These are phyloP conservation scores for Annulohypoxylon bovei DNA, from an alignment of 495 filamentous ascomycete genomes.

Conservation along the genomic window DNA sequence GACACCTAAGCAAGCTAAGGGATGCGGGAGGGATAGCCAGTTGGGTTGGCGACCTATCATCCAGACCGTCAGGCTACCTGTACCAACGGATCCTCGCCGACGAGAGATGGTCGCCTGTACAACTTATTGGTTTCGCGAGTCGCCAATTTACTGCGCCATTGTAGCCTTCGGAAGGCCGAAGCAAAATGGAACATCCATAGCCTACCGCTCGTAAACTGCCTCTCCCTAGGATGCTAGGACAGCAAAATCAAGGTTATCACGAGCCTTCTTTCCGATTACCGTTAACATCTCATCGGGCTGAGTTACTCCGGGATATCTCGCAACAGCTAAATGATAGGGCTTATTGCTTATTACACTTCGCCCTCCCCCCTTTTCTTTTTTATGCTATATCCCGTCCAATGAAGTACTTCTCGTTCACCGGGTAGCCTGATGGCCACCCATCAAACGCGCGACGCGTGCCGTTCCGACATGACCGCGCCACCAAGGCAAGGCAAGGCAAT, in stretches of 20 bases:
- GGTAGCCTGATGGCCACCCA: conserved; percentile 25
- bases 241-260: not conserved
- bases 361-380: not conserved
- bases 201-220: conserved; percentile 1
- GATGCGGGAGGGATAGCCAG: not conserved
- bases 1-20: conserved; percentile 1
- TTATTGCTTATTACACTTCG: not conserved
- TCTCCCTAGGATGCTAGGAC: not conserved
- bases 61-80: not conserved
- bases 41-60: conserved; percentile 2
- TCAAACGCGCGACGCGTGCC: conserved; percentile 32
- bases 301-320: conserved; percentile 13
- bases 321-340: conserved; percentile 2
- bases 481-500: conserved; percentile 28
- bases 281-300: conserved; percentile 2
- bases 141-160: conserved; percentile 13
- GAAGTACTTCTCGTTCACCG: conserved; percentile 2
- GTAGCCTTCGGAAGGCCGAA: conserved; percentile 6
- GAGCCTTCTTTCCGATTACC: conserved; percentile 4
- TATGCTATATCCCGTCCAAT: conserved; percentile 9
- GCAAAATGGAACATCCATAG: conserved; percentile 11
- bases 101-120: conserved; percentile 11
- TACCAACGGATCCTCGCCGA: conserved; percentile 18
- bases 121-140: conserved; percentile 7
- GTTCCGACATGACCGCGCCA: conserved; percentile 36